phyloP scores from a whole-genome alignment of 2,329 filamentous ascomycete species.

The Sclerotinia borealis region DNA sequence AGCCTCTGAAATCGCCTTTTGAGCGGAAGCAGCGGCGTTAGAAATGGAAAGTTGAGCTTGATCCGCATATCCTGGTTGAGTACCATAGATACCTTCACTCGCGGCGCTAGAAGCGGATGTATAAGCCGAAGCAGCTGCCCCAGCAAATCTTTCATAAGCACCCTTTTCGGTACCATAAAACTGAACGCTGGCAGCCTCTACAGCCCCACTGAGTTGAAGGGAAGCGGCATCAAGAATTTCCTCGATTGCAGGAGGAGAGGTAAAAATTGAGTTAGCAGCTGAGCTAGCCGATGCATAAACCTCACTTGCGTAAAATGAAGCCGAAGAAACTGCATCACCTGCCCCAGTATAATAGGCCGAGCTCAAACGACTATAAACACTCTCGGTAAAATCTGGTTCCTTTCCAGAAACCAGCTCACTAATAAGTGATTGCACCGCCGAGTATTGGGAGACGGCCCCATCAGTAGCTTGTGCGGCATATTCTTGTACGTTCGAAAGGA shows the following conservation, averaged over 20 bases:
- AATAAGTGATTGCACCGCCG: slow-evolving; percentile 63
- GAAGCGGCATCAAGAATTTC: slow-evolving; percentile 51
- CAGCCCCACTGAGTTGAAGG: slow-evolving; percentile 50
- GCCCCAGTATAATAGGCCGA: slow-evolving; percentile 65
- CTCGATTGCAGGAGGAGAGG: slow-evolving; percentile 52
- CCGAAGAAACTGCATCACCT: slow-evolving; percentile 37
- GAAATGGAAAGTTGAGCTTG: slow-evolving; percentile 47
- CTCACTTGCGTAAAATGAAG: slow-evolving; percentile 46
- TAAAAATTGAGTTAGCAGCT: slow-evolving; percentile 44
- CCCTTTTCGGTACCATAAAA: slow-evolving; percentile 52
- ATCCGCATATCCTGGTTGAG: slow-evolving; percentile 45
- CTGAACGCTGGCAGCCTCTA: slow-evolving; percentile 51
- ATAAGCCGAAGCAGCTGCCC: slow-evolving; percentile 47
- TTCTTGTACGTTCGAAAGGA: slow-evolving; percentile 45
- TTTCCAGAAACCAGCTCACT: slow-evolving; percentile 72
- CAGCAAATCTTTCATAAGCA: slow-evolving; percentile 46
- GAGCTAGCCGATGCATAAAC: slow-evolving; percentile 39
- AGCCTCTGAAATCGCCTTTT: slow-evolving; percentile 48
- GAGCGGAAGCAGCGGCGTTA: slow-evolving; percentile 48
- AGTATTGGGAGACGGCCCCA: slow-evolving; percentile 58
- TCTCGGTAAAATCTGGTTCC: slow-evolving; percentile 76
- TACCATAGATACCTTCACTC: slow-evolving; percentile 50
- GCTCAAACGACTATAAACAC: slow-evolving; percentile 65
- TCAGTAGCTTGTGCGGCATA: slow-evolving; percentile 59
- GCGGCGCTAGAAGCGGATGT: slow-evolving; percentile 43